These are phyloP conservation scores for Xylaria curta DNA, from an alignment of 495 filamentous ascomycete species.

Conservation along the genomic window DNA sequence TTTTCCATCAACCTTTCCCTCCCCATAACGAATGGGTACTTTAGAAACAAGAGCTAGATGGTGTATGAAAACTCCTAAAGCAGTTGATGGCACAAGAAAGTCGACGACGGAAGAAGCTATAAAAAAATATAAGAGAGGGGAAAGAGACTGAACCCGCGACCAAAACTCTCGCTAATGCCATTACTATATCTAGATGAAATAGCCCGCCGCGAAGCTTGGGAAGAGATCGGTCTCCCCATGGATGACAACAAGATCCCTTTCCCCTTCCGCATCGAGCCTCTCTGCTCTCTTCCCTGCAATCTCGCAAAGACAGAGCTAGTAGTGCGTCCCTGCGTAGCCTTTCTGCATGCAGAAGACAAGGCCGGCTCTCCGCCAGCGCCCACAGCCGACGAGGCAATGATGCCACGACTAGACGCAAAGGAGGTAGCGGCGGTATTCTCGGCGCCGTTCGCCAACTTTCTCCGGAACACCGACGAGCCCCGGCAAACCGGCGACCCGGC, in stretches of 20 bases:
- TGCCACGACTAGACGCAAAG: constrained; percentile 78
- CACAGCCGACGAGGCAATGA: constrained; percentile 71
- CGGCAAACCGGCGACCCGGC: constrained; percentile 35
- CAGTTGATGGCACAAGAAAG: not conserved
- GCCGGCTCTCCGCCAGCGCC: constrained; percentile 40
- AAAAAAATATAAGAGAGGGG: not conserved
- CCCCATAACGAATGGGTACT: not conserved
- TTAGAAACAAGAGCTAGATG: not conserved
- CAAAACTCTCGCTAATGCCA: constrained; percentile 50
- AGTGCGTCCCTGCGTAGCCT: constrained; percentile 85
- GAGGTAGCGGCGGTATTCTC: constrained; percentile 94
- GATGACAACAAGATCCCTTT: constrained; percentile 65
- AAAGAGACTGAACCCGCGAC: constrained; percentile 41
- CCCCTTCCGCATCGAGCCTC: constrained; percentile 80
- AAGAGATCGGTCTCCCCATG: constrained; percentile 87
- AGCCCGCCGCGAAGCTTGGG: constrained; percentile 84
- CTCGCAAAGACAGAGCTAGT: constrained; percentile 82
- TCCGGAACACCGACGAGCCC: constrained; percentile 57
- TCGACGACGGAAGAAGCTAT: not conserved
- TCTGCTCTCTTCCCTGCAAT: constrained; percentile 80
- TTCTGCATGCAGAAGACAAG: constrained; percentile 67
- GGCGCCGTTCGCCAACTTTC: constrained; percentile 78
- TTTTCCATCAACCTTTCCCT: too few species aligned
- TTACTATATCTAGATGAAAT: constrained; percentile 69
- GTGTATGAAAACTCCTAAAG: not conserved